A percentile compares a stretch with the other conserved stretches of the same genome.
Conservation (phyloP, 192 early-diverging fungal genomes). For the Backusella mclennaniae region DNA sequence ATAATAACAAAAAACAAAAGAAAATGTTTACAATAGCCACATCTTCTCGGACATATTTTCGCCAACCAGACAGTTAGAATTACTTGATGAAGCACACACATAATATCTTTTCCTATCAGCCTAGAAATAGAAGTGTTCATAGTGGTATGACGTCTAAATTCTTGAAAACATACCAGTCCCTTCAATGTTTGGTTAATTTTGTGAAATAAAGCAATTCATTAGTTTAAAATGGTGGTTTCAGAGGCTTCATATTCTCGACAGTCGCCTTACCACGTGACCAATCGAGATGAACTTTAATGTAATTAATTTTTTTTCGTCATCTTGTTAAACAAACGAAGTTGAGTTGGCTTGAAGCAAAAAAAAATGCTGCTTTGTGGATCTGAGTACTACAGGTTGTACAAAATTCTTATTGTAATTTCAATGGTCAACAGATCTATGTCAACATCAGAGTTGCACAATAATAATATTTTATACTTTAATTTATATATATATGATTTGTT, state of each 20-base stretch:
- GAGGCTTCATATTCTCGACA: no score
- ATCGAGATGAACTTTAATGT: neutral
- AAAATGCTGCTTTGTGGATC: neutral
- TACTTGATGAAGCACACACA: no score
- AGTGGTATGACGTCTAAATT: no score
- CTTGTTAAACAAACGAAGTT: neutral
- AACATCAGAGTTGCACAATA: neutral
- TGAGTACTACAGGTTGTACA: neutral
- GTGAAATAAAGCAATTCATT: no score
- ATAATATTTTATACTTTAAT: neutral
- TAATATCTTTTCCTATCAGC: no score
- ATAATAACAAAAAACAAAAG: neutral
- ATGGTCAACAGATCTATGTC: neutral
- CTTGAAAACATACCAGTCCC: no score
- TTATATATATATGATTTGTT: neutral
- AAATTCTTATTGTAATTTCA: neutral
- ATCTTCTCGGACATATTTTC: no score
- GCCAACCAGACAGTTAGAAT: no score
- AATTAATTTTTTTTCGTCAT: neutral
- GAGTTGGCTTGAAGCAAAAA: neutral
- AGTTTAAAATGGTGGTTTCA: no score
- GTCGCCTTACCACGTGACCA: no score
- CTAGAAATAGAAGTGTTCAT: no score
- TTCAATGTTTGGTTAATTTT: no score
- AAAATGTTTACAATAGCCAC: neutral